Evolutionary conservation across 2,329 filamentous ascomycete genomes (phyloP), one percentile per base, ranked within the genome.

Genomic region (Penicillium sp.): DNA sequence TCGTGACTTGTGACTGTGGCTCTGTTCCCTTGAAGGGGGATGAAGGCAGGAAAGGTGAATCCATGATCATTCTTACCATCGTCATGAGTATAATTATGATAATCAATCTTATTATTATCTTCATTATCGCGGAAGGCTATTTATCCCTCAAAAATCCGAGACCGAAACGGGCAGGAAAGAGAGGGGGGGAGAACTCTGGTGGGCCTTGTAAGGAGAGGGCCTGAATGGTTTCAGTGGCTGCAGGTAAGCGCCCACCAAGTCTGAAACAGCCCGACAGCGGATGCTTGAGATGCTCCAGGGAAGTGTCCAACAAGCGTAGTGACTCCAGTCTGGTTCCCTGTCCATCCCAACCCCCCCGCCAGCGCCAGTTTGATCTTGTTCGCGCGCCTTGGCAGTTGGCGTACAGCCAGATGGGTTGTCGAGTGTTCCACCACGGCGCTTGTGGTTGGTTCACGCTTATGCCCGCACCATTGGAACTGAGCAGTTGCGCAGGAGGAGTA

Each of bases 331-430:
- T 18, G 18, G 18, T 18, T 11, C 29, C 29, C 29, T 8, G 29
- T 32, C 29, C 7, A 32, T 4, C 29, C 29, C 29, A 11, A 11
- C 13, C 9, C 13, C 8, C n/a, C 9, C 36, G 13, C 58, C 60
- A 56, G 62, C 60, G 62, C 60, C 61, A 65, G 64, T 66, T 67
- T 66, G 55, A 65, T 57, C 52, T 56, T 25, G 53, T 43, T 43
- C 45, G 45, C 25, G 40, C 46, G 27, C 11, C 55, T 60, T 58
- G 58, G 59, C 55, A 54, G 29, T 32, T 35, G 18, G 13, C 18
- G 18, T 18, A 18, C 18, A 18, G 18, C n/a, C 29, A 24, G 24
- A 27, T 43, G 24, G 40, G 35, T 51, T 38, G 29, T 32, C 29
- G 29, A 32, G 8, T 8, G 13, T 25, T 47, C 49, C 48, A 55